Percentiles rank a stretch among this genome's conserved stretches.
Conservation (phyloP, 768 basidiomycete species). For the Tubosaeta sp. region DNA sequence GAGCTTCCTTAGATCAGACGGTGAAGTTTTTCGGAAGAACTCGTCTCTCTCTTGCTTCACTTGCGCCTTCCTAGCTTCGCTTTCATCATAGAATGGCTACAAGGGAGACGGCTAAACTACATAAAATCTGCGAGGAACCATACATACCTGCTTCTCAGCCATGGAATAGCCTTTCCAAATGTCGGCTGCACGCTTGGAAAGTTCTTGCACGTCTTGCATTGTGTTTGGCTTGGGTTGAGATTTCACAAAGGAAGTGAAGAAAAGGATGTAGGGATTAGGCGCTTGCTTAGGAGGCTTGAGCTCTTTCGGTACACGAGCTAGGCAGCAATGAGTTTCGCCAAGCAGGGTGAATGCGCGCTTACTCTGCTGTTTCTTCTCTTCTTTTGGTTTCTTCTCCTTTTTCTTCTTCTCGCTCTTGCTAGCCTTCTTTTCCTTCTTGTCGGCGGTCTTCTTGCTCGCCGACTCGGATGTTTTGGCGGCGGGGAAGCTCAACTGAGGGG, state of each 20-base stretch:
- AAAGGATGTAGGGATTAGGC: constrained; percentile 24
- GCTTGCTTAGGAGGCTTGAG: constrained; percentile 29
- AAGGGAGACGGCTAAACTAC: neutral
- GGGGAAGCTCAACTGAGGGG: constrained; percentile 14
- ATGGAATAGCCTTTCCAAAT: constrained; percentile 32
- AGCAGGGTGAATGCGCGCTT: neutral
- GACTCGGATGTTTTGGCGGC: neutral
- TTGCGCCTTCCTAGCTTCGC: constrained; percentile 12
- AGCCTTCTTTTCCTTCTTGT: neutral
- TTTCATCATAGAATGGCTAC: constrained; percentile 29
- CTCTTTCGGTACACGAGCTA: constrained; percentile 12
- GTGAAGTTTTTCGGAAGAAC: constrained; percentile 24
- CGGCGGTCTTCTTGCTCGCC: neutral
- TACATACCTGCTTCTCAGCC: constrained; percentile 34
- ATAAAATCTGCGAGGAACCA: neutral
- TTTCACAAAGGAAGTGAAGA: constrained; percentile 16
- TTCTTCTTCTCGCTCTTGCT: constrained; percentile 5
- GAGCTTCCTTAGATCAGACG: constrained; percentile 23
- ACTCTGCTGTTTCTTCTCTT: constrained; percentile 12
- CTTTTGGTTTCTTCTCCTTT: neutral
- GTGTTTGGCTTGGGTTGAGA: neutral
- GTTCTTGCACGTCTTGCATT: neutral
- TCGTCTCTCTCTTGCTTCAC: constrained; percentile 21
- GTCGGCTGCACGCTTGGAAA: constrained; percentile 19
- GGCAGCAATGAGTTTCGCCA: constrained; percentile 5